phyloP scores from a whole-genome alignment of 169 alveolate species.

The Hepatocystis sp. region DNA sequence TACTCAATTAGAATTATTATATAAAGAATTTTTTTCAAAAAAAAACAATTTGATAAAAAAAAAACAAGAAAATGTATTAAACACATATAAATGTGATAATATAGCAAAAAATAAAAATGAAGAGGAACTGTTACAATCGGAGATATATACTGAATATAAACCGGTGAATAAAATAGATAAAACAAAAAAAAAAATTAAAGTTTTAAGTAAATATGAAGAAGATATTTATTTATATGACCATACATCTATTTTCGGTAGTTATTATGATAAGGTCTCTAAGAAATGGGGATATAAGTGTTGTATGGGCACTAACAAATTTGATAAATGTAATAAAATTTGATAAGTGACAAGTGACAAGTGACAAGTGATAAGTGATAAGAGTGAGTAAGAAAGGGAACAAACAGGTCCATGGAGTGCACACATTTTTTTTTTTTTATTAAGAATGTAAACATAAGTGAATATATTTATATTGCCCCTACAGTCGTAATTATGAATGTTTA shows the following conservation, averaged over 20 bases:
- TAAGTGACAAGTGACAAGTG: background rate
- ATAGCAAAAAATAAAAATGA: background rate
- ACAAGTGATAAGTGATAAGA: background rate
- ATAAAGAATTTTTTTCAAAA: constrained; percentile 79
- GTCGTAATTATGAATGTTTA: too few relatives aligned
- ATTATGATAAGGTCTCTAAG: constrained; percentile 82
- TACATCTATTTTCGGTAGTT: constrained; percentile 91
- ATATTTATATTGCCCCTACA: too few relatives aligned
- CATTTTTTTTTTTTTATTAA: too few relatives aligned
- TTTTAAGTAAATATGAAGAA: constrained; percentile 85
- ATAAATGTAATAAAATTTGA: constrained; percentile 8
- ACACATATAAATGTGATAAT: constrained; percentile 78
- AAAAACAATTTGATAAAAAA: constrained; percentile 76
- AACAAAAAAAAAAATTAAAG: constrained; percentile 22
- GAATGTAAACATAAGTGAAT: too few relatives aligned
- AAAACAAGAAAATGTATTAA: constrained; percentile 77
- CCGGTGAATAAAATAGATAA: constrained; percentile 24
- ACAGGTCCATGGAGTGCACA: background rate
- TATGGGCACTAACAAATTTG: constrained; percentile 35
- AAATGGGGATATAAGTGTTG: constrained; percentile 94
- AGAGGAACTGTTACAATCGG: constrained; percentile 67
- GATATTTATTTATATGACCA: constrained; percentile 87
- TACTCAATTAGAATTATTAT: constrained; percentile 86
- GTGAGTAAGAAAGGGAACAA: background rate
- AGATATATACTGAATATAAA: constrained; percentile 68